phyloP scores from a whole-genome alignment of 176 grass and related monocot genomes.

The Stipa capillata region DNA sequence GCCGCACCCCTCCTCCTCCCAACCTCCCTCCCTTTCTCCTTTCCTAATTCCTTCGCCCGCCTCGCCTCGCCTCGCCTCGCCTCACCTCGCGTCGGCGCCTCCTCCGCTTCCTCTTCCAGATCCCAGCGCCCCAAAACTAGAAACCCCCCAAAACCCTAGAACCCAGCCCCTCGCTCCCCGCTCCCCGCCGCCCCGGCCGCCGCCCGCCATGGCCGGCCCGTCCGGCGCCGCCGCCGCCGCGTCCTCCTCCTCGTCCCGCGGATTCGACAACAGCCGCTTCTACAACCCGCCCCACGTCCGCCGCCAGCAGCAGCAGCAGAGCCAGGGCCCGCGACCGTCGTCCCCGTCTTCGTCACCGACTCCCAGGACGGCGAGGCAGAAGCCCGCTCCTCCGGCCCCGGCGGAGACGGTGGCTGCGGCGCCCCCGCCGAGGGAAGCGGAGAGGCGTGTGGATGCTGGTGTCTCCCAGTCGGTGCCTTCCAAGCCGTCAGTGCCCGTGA shows the following conservation, averaged over 20 bases:
- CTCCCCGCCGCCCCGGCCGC: not conserved
- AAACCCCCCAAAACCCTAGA: constrained; percentile 42
- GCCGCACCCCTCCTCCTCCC: not conserved
- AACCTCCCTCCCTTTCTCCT: too few relatives aligned
- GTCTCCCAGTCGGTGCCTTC: constrained; percentile 18
- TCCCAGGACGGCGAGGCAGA: constrained; percentile 4
- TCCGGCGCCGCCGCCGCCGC: constrained; percentile 19
- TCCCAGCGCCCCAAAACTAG: constrained; percentile 26
- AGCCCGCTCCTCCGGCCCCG: not conserved
- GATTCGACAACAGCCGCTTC: constrained; percentile 44
- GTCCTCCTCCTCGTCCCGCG: constrained; percentile 23
- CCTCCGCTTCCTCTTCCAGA: constrained; percentile 4
- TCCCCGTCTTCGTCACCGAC: not conserved
- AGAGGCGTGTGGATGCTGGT: constrained; percentile 19
- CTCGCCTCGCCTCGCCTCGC: too few relatives aligned
- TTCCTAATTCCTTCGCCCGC: not conserved
- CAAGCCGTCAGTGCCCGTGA: constrained; percentile 20
- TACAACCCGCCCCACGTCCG: constrained; percentile 69
- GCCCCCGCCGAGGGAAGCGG: not conserved
- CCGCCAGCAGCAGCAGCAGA: constrained; percentile 44
- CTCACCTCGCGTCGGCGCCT: constrained; percentile 8
- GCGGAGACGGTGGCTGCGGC: not conserved
- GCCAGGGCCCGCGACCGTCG: not conserved
- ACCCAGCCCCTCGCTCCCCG: not conserved
- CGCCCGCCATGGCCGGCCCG: constrained; percentile 24